These are phyloP conservation scores for Chlorencoelia australis DNA, from an alignment of 2,329 filamentous ascomycete genomes.

Conservation along the genomic window DNA sequence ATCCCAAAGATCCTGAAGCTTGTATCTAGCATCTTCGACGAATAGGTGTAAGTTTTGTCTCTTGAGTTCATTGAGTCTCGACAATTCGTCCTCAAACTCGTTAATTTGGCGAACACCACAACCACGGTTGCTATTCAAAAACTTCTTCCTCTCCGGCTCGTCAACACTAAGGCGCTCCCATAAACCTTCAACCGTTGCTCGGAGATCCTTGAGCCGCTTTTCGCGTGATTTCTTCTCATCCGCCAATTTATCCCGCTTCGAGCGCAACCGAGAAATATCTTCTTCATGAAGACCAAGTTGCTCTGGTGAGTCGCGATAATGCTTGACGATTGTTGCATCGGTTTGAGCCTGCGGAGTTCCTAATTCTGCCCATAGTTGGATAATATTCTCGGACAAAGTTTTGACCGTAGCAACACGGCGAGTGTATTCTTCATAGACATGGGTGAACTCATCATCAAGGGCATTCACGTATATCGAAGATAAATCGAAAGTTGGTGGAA, in stretches of 20 bases:
- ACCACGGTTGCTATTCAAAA: slow-evolving; percentile 79
- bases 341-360: slow-evolving; percentile 91
- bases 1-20: slow-evolving; percentile 93
- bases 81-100: slow-evolving; percentile 87
- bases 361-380: slow-evolving; percentile 91
- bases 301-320: slow-evolving; percentile 83
- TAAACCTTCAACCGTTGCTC: slow-evolving; percentile 66
- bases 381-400: slow-evolving; percentile 69
- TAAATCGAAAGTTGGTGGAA: slow-evolving; percentile 83
- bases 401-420: slow-evolving; percentile 70
- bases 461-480: slow-evolving; percentile 78
- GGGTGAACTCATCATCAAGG: slow-evolving; percentile 82
- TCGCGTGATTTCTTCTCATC: slow-evolving; percentile 86
- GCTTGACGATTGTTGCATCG: slow-evolving; percentile 76
- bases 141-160: slow-evolving; percentile 71
- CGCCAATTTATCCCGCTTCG: slow-evolving; percentile 69
- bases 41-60: slow-evolving; percentile 91
- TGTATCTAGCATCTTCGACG: slow-evolving; percentile 84
- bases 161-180: slow-evolving; percentile 86
- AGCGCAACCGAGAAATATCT: slow-evolving; percentile 63
- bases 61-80: slow-evolving; percentile 82
- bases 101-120: slow-evolving; percentile 89
- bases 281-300: slow-evolving; percentile 87
- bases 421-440: slow-evolving; percentile 94
- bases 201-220: slow-evolving; percentile 63